phyloP scores from a whole-genome alignment of 495 filamentous ascomycete species.

The Pyrenopolyporus hunteri region DNA sequence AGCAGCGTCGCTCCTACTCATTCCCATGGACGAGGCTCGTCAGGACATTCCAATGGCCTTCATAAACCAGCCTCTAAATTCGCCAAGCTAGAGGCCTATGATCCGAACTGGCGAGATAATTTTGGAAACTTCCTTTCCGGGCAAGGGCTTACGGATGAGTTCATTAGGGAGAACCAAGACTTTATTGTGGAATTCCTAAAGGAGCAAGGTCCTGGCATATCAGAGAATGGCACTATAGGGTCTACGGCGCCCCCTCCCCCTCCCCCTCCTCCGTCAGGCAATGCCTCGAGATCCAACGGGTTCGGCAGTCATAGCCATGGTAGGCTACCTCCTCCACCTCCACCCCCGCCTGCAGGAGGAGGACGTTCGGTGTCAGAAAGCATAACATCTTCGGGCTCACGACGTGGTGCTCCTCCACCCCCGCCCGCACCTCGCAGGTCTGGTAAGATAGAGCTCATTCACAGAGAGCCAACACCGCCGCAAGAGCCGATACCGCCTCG shows the following conservation, averaged over 20 bases:
- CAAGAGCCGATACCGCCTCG: conserved; percentile 62
- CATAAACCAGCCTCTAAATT: conserved; percentile 55
- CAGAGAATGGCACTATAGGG: conserved; percentile 13
- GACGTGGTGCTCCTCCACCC: conserved; percentile 66
- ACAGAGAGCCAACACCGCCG: conserved; percentile 60
- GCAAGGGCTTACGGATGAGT: conserved; percentile 92
- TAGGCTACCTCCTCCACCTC: conserved; percentile 65
- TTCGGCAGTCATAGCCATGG: conserved; percentile 26
- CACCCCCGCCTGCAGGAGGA: conserved; percentile 63
- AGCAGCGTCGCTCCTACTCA: conserved; percentile 56
- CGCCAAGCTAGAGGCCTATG: conserved; percentile 76
- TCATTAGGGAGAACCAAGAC: conserved; percentile 89
- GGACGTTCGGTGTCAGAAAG: conserved; percentile 65
- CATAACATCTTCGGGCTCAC: conserved; percentile 35
- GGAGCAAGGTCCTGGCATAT: conserved; percentile 62
- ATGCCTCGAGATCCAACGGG: conserved; percentile 25
- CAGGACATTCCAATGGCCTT: conserved; percentile 49
- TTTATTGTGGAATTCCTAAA: conserved; percentile 94
- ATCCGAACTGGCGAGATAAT: conserved; percentile 83
- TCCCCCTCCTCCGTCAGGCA: conserved; percentile 54
- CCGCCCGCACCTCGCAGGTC: conserved; percentile 77
- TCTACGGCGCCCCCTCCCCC: conserved; percentile 59
- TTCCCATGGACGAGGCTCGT: conserved; percentile 49
- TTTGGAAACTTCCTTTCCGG: conserved; percentile 76
- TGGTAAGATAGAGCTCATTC: conserved; percentile 47